A percentile compares a stretch with the other conserved stretches of the same genome.
These are phyloP conservation scores for Auriscalpium orientale DNA, from an alignment of 768 basidiomycete genomes.

Conservation along the genomic window DNA sequence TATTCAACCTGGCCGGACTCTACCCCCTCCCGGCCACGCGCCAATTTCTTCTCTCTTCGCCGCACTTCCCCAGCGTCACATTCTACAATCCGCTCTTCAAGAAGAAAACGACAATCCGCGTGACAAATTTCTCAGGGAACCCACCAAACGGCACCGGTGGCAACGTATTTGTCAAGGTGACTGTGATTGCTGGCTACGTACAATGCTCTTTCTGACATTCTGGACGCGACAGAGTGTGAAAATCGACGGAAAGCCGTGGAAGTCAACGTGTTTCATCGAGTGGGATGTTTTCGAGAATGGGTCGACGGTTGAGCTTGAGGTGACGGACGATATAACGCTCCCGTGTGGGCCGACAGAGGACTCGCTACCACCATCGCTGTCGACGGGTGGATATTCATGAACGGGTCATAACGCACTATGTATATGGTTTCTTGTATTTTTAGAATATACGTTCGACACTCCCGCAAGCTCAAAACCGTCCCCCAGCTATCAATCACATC, in stretches of 20 bases:
- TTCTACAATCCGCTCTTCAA: constrained; percentile 55
- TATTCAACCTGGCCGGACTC: constrained; percentile 51
- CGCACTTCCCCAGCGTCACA: constrained; percentile 52
- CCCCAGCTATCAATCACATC: too few species aligned
- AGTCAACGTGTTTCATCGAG: constrained; percentile 58
- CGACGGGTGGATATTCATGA: constrained; percentile 45
- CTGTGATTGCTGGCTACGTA: constrained; percentile 2
- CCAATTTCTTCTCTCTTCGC: constrained; percentile 53
- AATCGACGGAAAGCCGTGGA: constrained; percentile 49
- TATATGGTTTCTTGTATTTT: neutral
- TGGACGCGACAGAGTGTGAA: constrained; percentile 37
- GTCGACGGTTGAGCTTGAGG: constrained; percentile 44
- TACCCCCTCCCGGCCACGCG: constrained; percentile 60
- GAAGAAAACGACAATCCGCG: constrained; percentile 47
- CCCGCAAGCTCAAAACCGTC: too few species aligned
- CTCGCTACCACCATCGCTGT: constrained; percentile 53
- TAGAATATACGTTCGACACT: neutral
- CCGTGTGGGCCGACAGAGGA: constrained; percentile 33
- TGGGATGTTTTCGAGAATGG: constrained; percentile 54
- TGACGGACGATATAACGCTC: constrained; percentile 45
- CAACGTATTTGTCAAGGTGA: constrained; percentile 49
- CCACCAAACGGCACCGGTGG: neutral
- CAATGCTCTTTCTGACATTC: neutral
- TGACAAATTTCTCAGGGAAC: constrained; percentile 39
- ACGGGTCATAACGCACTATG: neutral